phyloP scores from a whole-genome alignment of 1,284 basidiomycete species.

The Cutaneotrichosporon mucoides region DNA sequence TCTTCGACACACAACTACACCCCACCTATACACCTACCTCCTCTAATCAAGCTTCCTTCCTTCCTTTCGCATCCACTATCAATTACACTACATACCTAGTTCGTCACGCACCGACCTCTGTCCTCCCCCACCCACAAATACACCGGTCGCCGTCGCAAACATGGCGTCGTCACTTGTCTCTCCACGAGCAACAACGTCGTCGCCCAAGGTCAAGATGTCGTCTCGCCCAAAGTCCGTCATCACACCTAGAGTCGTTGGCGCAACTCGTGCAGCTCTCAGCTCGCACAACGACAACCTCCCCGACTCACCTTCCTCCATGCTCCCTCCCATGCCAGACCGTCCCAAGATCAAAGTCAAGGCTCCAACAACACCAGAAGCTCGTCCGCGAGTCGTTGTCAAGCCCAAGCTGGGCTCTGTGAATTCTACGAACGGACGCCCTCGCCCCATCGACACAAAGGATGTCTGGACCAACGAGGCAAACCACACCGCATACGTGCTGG shows the following conservation, averaged over 20 bases:
- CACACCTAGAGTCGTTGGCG: not conserved
- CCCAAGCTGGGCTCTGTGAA: conserved; percentile 7
- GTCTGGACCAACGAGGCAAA: conserved; percentile 5
- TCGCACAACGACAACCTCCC: conserved; percentile 16
- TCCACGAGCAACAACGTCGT: not conserved
- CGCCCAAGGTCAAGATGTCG: conserved; percentile 4
- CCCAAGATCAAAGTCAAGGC: conserved; percentile 40
- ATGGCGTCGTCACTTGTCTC: conserved; percentile 2
- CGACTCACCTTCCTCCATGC: conserved; percentile 9
- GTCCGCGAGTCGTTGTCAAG: conserved; percentile 30
- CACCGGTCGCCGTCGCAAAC: not conserved
- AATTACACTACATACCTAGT: not conserved
- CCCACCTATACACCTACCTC: too few species aligned
- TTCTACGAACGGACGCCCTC: not conserved
- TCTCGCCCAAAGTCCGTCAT: conserved; percentile 1
- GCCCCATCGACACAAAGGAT: conserved; percentile 2
- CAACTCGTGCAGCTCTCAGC: conserved; percentile 6
- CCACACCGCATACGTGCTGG: conserved; percentile 16
- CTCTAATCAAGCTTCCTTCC: too few species aligned
- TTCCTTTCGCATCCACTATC: not conserved
- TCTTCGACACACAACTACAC: too few species aligned
- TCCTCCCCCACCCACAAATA: not conserved
- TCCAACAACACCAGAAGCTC: conserved; percentile 43
- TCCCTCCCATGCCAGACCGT: conserved; percentile 3
- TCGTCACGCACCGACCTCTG: not conserved